A percentile compares a stretch with the other conserved stretches of the same genome.
Conservation (phyloP, 345 rosid genomes). For the Acer negundo region DNA sequence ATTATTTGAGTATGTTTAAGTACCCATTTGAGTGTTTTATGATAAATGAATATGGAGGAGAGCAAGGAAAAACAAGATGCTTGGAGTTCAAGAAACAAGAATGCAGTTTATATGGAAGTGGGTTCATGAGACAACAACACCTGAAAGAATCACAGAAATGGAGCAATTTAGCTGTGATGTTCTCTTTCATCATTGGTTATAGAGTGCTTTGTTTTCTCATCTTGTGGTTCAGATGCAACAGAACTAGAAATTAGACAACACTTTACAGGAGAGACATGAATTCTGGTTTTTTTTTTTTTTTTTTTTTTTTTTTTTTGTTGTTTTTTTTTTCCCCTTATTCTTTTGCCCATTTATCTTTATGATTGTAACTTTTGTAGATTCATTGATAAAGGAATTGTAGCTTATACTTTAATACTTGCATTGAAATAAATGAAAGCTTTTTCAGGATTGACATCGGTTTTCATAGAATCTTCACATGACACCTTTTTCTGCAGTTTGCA, state of each 20-base stretch:
- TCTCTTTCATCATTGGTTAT: slow-evolving; percentile 69
- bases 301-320: neutral
- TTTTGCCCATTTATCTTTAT: neutral
- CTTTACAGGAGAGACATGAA: slow-evolving; percentile 8
- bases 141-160: slow-evolving; percentile 65
- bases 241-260: slow-evolving; percentile 45
- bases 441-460: neutral
- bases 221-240: slow-evolving; percentile 69
- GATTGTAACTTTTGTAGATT: slow-evolving; percentile 5
- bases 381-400: neutral
- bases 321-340: neutral
- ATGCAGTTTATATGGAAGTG: slow-evolving; percentile 46
- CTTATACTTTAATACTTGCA: neutral
- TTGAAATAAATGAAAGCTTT: neutral
- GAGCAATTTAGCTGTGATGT: slow-evolving; percentile 75
- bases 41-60: slow-evolving; percentile 76
- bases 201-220: slow-evolving; percentile 73
- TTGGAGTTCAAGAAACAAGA: slow-evolving; percentile 33
- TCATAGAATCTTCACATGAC: neutral
- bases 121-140: slow-evolving; percentile 60
- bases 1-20: slow-evolving; percentile 78
- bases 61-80: slow-evolving; percentile 44
- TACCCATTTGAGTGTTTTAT: slow-evolving; percentile 83
- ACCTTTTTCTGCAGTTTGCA: neutral
- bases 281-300: slow-evolving; percentile 15